phyloP scores from a whole-genome alignment of 1,284 basidiomycete genomes.

The Ustilago esculenta region DNA sequence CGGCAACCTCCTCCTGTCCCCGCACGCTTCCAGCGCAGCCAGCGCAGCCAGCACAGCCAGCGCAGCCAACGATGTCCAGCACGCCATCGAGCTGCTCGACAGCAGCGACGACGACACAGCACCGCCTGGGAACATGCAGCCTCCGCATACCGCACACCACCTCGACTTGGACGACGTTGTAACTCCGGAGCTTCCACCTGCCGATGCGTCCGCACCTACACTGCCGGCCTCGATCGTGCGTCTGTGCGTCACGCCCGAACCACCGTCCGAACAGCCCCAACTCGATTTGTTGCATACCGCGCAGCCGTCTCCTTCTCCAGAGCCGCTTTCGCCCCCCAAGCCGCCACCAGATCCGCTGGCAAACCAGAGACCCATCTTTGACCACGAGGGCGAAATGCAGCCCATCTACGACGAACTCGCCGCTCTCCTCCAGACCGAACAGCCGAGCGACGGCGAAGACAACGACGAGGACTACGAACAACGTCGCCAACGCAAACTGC shows the following conservation, averaged over 20 bases:
- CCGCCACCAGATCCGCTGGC: conserved; percentile 27
- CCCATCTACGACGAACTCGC: conserved; percentile 31
- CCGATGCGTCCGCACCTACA: conserved; percentile 9
- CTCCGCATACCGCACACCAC: background rate
- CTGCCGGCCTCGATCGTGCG: conserved; percentile 1
- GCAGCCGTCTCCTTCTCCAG: background rate
- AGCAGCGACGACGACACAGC: conserved; percentile 20
- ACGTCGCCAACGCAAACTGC: conserved; percentile 33
- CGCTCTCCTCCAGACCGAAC: conserved; percentile 23
- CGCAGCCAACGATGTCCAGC: background rate
- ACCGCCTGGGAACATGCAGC: background rate
- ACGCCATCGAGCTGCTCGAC: conserved; percentile 26
- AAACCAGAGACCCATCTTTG: conserved; percentile 25
- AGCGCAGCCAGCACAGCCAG: background rate
- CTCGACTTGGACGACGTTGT: conserved; percentile 19
- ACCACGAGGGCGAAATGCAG: conserved; percentile 29
- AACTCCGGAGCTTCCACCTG: conserved; percentile 27
- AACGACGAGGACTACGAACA: conserved; percentile 45
- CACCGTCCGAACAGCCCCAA: too few relatives aligned
- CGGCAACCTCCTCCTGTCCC: conserved; percentile 7
- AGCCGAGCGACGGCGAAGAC: conserved; percentile 19
- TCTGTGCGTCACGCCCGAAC: background rate
- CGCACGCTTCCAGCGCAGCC: background rate
- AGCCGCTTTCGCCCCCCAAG: conserved; percentile 9
- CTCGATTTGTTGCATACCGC: background rate